These are phyloP conservation scores for Quercus engelmannii DNA, from an alignment of 306 rosid genomes.

Conservation along the genomic window DNA sequence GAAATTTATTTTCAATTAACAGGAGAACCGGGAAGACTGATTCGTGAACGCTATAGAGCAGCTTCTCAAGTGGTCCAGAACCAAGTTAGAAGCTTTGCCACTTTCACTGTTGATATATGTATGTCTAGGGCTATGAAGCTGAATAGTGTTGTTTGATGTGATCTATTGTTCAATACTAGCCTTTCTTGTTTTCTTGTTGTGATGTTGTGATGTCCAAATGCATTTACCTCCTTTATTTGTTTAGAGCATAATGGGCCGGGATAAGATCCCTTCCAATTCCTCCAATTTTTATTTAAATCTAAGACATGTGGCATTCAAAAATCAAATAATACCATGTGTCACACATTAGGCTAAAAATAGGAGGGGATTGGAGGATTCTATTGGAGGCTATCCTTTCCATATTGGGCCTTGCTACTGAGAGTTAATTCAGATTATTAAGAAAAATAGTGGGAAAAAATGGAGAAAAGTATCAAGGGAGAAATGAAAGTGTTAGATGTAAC, in stretches of 20 bases:
- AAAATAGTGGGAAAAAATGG: not conserved
- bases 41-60: constrained; percentile 91
- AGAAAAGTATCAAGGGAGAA: not conserved
- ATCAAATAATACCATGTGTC: too few species aligned
- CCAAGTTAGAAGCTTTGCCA: constrained; percentile 88
- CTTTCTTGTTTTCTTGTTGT: not conserved
- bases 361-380: too few species aligned
- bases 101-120: constrained; percentile 58
- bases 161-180: constrained; percentile 5
- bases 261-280: too few species aligned
- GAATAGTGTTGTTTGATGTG: constrained; percentile 25
- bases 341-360: too few species aligned
- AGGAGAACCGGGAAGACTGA: constrained; percentile 96
- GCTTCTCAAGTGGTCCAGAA: constrained; percentile 98
- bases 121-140: constrained; percentile 57
- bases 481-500: not conserved
- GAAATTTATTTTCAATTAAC: constrained; percentile 26
- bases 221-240: not conserved
- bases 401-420: not conserved
- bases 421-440: not conserved
- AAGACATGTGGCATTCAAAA: too few species aligned
- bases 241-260: not conserved
- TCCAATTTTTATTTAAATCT: too few species aligned
- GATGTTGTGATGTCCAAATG: not conserved
- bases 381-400: too few species aligned